Evolutionary conservation across 768 basidiomycete genomes (phyloP).

Genomic region (Lyophyllum atratum): DNA sequence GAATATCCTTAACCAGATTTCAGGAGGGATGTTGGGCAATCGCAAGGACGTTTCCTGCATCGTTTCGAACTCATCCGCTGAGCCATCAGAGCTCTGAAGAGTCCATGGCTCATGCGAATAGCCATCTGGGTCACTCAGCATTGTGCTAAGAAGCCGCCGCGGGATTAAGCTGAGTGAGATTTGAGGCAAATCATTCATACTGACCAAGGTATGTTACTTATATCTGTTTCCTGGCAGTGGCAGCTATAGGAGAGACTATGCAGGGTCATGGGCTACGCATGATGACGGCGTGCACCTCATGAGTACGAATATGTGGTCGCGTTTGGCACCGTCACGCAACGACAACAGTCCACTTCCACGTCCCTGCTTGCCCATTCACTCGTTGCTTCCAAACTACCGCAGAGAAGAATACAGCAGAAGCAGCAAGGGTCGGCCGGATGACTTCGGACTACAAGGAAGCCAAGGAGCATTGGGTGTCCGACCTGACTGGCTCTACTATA

Average conservation of each 20-base stretch:
- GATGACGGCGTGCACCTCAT: background rate
- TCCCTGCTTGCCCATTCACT: background rate
- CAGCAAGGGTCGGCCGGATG: background rate
- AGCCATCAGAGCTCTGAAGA: background rate
- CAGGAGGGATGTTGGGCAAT: conserved; percentile 25
- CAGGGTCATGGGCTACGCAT: background rate
- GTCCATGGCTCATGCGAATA: background rate
- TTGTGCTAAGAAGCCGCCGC: background rate
- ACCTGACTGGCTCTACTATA: conserved; percentile 70
- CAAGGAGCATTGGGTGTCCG: conserved; percentile 84
- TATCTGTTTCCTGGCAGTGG: background rate
- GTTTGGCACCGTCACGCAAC: background rate
- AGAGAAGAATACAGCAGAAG: too few relatives aligned
- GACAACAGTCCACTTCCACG: background rate
- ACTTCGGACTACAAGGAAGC: conserved; percentile 61
- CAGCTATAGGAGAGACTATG: background rate
- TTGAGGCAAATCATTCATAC: background rate
- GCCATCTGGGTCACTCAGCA: background rate
- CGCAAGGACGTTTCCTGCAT: background rate
- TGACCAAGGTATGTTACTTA: too few relatives aligned
- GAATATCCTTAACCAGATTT: conserved; percentile 38
- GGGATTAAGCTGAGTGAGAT: background rate
- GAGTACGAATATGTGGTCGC: background rate
- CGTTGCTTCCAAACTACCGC: too few relatives aligned
- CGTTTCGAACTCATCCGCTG: background rate